Base-by-base conservation (phyloP, 2,329 filamentous ascomycete species). In the Hirsutella thompsonii region DNA sequence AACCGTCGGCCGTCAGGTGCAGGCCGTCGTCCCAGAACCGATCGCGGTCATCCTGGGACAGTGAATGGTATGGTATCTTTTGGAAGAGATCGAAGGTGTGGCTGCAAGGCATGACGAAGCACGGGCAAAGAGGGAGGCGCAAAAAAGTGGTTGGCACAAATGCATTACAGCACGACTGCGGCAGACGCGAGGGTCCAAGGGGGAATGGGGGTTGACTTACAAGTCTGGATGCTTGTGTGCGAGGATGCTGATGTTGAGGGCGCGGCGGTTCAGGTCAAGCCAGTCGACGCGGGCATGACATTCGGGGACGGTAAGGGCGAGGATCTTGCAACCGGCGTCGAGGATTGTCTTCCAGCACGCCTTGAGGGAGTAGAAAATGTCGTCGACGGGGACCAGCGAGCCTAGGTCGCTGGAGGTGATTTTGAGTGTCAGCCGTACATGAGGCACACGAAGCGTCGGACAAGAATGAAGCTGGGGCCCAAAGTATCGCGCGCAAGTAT, bases 291-390 rank as follows among this genome's bases (percentile, higher is more conserved):
- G 51, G 20, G 49, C 41, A 6, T 56, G 52, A 20, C 65, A 66
- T 47, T 81, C 77, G 0, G 75, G 76, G 2, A 83, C 64, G 0
- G 78, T 83, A 38, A 83, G 61, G 4, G 76, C 76, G 3, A 83
- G 67, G 8, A 83, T 70, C 44, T 74, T 74, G 49, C 64, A 63
- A 10, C 67, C 67, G 21, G 63, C 62, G 1, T 55, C 51, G 2
- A 79, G 60, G 2, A 71, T 63, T 2, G 72, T 55, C 35, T 63
- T 55, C 68, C 73, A 83, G 30, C 63, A 55, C 9, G 61, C 52
- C 46, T 70, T 58, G 13, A 81, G 66, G 8, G 61, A 59, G 6
- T 62, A 50, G 47, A 70, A 70, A 19, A 79, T 71, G 2, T 60
- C 51, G 1, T 67, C 55, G 8, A 64, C 48, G 0, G 55, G 39